Percentiles rank a stretch among this genome's conserved stretches.
phyloP scores from a whole-genome alignment of 2,329 filamentous ascomycete species.

The Penicillium griseofulvum region DNA sequence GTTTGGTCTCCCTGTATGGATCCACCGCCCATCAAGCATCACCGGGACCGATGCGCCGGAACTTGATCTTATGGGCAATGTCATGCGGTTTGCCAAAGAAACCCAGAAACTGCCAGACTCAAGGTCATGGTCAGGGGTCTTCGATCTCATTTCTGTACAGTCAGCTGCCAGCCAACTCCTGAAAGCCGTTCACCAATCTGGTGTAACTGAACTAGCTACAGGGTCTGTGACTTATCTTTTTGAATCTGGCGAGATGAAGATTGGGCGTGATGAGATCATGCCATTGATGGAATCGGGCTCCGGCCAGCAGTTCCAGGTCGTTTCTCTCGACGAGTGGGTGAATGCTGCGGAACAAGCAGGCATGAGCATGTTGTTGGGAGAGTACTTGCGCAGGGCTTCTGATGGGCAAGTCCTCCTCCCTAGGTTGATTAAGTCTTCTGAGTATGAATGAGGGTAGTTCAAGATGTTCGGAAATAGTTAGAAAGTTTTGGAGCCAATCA shows the following conservation, averaged over 20 bases:
- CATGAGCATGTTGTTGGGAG: conserved; percentile 19
- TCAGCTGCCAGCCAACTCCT: conserved; percentile 17
- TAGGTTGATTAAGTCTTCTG: conserved; percentile 10
- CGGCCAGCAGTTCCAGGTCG: conserved; percentile 8
- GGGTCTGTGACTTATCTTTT: conserved; percentile 5
- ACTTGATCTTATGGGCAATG: conserved; percentile 22
- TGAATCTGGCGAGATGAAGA: conserved; percentile 18
- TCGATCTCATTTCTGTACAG: conserved; percentile 23
- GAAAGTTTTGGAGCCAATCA: background rate
- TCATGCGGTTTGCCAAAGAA: conserved; percentile 17
- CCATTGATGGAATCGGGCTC: conserved; percentile 14
- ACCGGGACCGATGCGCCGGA: conserved; percentile 17
- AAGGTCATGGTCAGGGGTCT: conserved; percentile 15
- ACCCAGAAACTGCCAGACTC: conserved; percentile 18
- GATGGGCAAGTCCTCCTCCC: conserved; percentile 18
- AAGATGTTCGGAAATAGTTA: background rate
- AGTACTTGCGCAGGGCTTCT: conserved; percentile 17
- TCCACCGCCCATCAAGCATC: conserved; percentile 33
- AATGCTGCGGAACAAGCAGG: conserved; percentile 18
- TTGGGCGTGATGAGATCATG: conserved; percentile 17
- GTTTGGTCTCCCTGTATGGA: conserved; percentile 23
- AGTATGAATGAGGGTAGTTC: background rate
- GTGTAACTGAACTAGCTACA: background rate
- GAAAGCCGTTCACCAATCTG: conserved; percentile 7
- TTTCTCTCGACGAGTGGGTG: conserved; percentile 19